phyloP scores from a whole-genome alignment of 2,329 filamentous ascomycete genomes.

The Chaetomiaceae sp. region DNA sequence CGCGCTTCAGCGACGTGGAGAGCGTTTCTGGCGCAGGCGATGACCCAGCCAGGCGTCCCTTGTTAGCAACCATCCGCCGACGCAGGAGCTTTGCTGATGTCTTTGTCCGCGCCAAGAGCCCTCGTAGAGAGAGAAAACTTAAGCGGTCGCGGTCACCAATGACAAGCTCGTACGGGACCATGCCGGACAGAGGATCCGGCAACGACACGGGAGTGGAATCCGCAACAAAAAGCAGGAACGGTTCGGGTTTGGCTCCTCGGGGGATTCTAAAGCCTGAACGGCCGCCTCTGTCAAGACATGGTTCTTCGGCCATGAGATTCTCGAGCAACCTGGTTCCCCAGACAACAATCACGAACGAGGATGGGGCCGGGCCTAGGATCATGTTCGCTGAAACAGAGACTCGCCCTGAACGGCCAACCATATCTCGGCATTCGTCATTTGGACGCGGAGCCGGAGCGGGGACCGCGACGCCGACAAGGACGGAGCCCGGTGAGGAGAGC shows the following conservation, averaged over 20 bases:
- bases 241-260: constrained; percentile 1
- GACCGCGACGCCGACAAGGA: too few species aligned
- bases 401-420: constrained; percentile 34
- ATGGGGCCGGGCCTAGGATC: constrained; percentile 63
- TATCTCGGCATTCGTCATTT: constrained; percentile 45
- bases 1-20: constrained; percentile 35
- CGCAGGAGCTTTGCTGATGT: constrained; percentile 41
- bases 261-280: constrained; percentile 21
- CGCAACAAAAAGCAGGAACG: constrained; percentile 2
- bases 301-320: constrained; percentile 53
- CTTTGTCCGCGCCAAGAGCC: constrained; percentile 30
- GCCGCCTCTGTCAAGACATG: constrained; percentile 36
- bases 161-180: constrained; percentile 25
- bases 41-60: constrained; percentile 29
- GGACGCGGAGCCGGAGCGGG: constrained; percentile 49
- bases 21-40: constrained; percentile 41
- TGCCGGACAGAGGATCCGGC: constrained; percentile 5
- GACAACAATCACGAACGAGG: constrained; percentile 60
- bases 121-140: constrained; percentile 19
- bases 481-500: constrained; percentile 50
- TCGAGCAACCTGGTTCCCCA: constrained; percentile 69
- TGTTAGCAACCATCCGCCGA: constrained; percentile 27
- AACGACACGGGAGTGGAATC: not conserved
- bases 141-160: constrained; percentile 14
- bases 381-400: constrained; percentile 59